Percentiles rank a stretch among this genome's conserved stretches.
phyloP scores from a whole-genome alignment of 306 rosid genomes.

The Quercus agrifolia region DNA sequence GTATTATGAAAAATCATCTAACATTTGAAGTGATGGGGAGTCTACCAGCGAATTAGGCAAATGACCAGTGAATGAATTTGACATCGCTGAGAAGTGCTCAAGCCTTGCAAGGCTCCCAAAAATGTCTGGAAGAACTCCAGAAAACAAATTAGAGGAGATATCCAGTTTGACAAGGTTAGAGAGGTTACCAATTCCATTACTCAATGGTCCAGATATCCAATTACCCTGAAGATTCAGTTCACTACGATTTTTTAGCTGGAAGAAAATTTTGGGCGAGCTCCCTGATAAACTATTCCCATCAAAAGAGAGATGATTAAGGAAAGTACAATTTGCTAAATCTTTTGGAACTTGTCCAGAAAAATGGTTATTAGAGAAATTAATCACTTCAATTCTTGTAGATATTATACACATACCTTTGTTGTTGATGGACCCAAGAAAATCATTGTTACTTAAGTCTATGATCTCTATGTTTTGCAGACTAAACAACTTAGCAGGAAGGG shows the following conservation, averaged over 20 bases:
- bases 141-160: conserved; percentile 3
- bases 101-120: conserved; percentile 18
- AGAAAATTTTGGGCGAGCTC: not conserved
- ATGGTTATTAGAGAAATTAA: conserved; percentile 11
- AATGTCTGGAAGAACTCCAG: conserved; percentile 14
- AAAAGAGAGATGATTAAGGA: not conserved
- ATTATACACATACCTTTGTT: conserved; percentile 1
- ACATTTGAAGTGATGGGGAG: conserved; percentile 12
- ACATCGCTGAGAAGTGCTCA: not conserved
- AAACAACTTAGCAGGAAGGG: conserved; percentile 9
- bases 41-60: conserved; percentile 22
- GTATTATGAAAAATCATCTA: no score
- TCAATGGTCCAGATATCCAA: conserved; percentile 14
- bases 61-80: conserved; percentile 22
- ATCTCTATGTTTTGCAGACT: conserved; percentile 13
- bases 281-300: not conserved
- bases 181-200: conserved; percentile 26
- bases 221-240: conserved; percentile 17
- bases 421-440: conserved; percentile 1
- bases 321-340: conserved; percentile 9
- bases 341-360: conserved; percentile 14
- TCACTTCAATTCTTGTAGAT: not conserved
- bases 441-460: conserved; percentile 26
- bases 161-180: conserved; percentile 24
- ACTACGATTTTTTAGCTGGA: not conserved